Evolutionary conservation across 2,329 filamentous ascomycete genomes (phyloP), one percentile per base, ranked within the genome.

Genomic region (Drechslerella stenobrocha): DNA sequence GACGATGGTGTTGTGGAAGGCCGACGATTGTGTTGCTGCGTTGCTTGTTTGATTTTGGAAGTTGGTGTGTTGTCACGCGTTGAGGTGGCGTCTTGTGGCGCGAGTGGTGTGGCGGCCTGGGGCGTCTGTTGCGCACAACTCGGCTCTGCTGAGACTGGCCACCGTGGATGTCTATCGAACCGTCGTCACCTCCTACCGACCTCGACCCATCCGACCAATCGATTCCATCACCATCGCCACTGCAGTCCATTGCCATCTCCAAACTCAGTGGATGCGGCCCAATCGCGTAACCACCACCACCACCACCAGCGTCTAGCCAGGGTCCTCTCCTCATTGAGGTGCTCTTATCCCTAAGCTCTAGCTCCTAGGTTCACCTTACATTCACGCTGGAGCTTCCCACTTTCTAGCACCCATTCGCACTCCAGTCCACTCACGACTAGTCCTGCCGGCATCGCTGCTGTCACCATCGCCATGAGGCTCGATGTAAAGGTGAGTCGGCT

Each of bases 401-500:
- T 47, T 50, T 47, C 52, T 58, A 48, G 47, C 44, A 58, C 32
- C 53, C 50, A 42, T 47, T 42, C 22, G 23, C 8, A 26, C 20
- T 24, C 18, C 34, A 20, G 50, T 24, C 18, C 42, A 23, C n/a
- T 28, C 63, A 20, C 32, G 24, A n/a, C 18, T 48, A 32, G 50
- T n/a, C 18, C 9, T 26, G 37, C 32, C 24, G 20, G 9, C 32
- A 28, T 42, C 18, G 37, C 42, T 28, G 40, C 40, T 28, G n/a
- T n/a, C n/a, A 15, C 46, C 11, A 35, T 56, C 63, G 50, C 45
- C 30, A 67, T 67, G 63, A 67, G 63, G 42, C 63, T 67, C 24
- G 63, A 67, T 55, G 63, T 67, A 35, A 67, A 67, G 35, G 63
- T 67, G 22, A 60, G 50, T 5, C 23, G 2, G 22, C 26, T 22